phyloP scores from a whole-genome alignment of 768 basidiomycete species.

The Psilocybe sp. region DNA sequence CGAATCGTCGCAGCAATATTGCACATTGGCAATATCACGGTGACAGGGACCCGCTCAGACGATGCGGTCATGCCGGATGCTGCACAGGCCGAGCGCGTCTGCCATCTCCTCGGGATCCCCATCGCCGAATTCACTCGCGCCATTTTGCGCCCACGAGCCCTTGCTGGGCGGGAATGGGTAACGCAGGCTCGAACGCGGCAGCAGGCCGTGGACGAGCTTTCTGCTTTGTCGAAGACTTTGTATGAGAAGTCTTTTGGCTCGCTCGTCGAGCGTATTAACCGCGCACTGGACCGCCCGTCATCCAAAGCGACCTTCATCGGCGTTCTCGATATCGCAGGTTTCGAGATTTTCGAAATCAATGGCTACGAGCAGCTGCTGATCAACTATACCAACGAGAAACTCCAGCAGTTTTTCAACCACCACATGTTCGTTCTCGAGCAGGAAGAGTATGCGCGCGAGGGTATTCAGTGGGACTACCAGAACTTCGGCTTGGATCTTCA shows the following conservation, averaged over 20 bases:
- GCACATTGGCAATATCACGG: constrained; percentile 90
- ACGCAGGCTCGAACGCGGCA: constrained; percentile 87
- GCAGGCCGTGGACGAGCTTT: constrained; percentile 91
- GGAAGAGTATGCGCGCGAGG: constrained; percentile 95
- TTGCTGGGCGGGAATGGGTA: constrained; percentile 97
- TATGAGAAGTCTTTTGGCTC: constrained; percentile 97
- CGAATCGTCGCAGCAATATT: constrained; percentile 91
- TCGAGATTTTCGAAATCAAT: constrained; percentile 94
- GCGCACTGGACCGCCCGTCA: constrained; percentile 88
- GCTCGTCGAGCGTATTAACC: constrained; percentile 93
- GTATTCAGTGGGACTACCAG: constrained; percentile 96
- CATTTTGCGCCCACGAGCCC: constrained; percentile 83
- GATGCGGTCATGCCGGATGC: constrained; percentile 77
- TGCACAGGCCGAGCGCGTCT: constrained; percentile 85
- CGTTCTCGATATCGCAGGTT: constrained; percentile 98
- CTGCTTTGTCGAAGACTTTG: constrained; percentile 87
- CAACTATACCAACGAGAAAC: constrained; percentile 98
- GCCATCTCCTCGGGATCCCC: constrained; percentile 88
- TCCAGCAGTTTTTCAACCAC: constrained; percentile 98
- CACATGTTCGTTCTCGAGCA: constrained; percentile 99
- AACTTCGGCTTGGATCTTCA: constrained; percentile 98
- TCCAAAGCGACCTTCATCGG: constrained; percentile 95
- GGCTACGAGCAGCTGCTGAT: constrained; percentile 97
- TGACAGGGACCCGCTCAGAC: constrained; percentile 76
- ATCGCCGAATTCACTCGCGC: constrained; percentile 86